Evolutionary conservation across 2,329 filamentous ascomycete species (phyloP).

Genomic region (Cladobotryum mycophilum): DNA sequence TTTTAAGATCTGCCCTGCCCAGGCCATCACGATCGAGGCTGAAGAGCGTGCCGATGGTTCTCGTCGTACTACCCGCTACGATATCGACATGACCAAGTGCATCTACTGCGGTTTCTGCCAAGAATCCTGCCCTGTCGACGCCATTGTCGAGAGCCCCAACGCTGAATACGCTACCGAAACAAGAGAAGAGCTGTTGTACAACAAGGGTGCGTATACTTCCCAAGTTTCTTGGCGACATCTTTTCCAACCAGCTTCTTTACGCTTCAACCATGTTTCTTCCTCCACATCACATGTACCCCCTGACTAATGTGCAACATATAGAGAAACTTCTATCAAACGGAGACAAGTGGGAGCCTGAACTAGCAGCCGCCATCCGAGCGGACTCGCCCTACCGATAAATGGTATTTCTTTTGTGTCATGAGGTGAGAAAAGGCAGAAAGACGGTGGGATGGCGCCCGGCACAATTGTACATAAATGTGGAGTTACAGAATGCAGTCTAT

Average conservation of each 20-base stretch:
- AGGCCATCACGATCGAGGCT: slow-evolving; percentile 98
- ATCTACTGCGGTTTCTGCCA: slow-evolving; percentile 99
- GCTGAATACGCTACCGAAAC: slow-evolving; percentile 59
- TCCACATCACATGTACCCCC: neutral
- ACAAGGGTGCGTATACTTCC: slow-evolving; percentile 57
- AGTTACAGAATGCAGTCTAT: slow-evolving; percentile 3
- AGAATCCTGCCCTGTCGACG: slow-evolving; percentile 97
- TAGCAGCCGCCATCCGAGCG: slow-evolving; percentile 84
- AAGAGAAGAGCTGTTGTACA: slow-evolving; percentile 92
- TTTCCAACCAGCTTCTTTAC: neutral
- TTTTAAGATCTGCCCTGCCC: slow-evolving; percentile 77
- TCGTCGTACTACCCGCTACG: slow-evolving; percentile 91
- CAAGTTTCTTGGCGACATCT: neutral
- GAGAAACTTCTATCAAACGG: slow-evolving; percentile 85
- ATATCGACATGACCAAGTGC: slow-evolving; percentile 99
- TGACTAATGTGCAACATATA: slow-evolving; percentile 23
- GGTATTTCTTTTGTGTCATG: slow-evolving; percentile 10
- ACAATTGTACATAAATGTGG: slow-evolving; percentile 13
- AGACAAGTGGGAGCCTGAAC: slow-evolving; percentile 96
- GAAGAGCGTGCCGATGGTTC: slow-evolving; percentile 96
- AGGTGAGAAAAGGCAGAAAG: neutral
- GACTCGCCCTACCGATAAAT: slow-evolving; percentile 83
- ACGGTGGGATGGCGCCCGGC: neutral
- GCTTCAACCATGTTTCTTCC: neutral
- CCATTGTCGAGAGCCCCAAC: slow-evolving; percentile 63